Base-by-base conservation (phyloP, 768 basidiomycete species). In the Collybia sp. region DNA sequence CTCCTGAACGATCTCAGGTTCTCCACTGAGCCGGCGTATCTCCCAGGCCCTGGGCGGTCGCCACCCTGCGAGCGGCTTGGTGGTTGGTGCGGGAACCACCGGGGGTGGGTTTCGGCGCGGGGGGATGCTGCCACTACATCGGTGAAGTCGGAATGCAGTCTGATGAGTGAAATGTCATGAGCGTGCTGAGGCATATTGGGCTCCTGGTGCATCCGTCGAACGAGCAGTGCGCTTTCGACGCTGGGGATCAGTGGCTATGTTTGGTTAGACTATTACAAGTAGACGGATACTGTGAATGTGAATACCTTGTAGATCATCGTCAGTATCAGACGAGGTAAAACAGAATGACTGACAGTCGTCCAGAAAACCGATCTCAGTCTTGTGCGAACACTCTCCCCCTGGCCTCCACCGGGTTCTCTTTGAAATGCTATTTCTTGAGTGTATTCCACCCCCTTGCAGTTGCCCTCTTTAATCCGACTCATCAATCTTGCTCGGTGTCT, bases 401-500 rank as follows among this genome's bases (percentile, higher is more conserved):
- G 63, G 20, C 55, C 58, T 6, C 45, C 49, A 6, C 60, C 25
- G 25, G 56, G 58, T 12, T 66, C 53, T 34, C 73, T 64, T 30
- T 51, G 55, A 41, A 67, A 67, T 5, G 76, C 73, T 71, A 79
- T 25, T 59, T 49, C 42, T 71, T 72, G 53, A 77, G 68, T 12
- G 53, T 56, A 34, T 61, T 61, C 78, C 79, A 84, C n/a, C n/a
- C n/a, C n/a, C n/a, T n/a, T n/a, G n/a, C n/a, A n/a, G n/a, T n/a
- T n/a, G n/a, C n/a, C n/a, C n/a, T n/a, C n/a, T n/a, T n/a, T n/a
- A n/a, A n/a, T n/a, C n/a, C 51, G 5, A 73, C 53, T 50, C 72
- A n/a, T n/a, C n/a, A 47, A 69, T 75, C 57, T 72, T 72, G 60
- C 25, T 25, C n/a, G n/a, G n/a, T n/a, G n/a, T n/a, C n/a, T n/a